These are phyloP conservation scores for Trichoderma sp. DNA, from an alignment of 2,329 filamentous ascomycete species.

Conservation along the genomic window DNA sequence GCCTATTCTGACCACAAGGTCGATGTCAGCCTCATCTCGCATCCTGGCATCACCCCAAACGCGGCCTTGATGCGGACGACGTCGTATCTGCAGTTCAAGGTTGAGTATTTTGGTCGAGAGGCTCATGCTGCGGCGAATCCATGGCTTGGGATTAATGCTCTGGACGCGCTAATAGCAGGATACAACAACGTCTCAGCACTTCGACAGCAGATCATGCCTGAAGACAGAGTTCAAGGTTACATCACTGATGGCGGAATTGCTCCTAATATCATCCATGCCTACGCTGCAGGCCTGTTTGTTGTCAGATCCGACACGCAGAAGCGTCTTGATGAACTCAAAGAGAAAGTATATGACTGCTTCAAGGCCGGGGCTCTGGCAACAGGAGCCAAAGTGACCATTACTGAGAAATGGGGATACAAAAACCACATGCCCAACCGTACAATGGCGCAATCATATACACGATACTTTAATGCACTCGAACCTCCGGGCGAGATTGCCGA, in stretches of 20 bases:
- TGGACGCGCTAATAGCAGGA: slow-evolving; percentile 54
- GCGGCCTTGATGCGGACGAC: slow-evolving; percentile 52
- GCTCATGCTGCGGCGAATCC: slow-evolving; percentile 58
- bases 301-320: slow-evolving; percentile 46
- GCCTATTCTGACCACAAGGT: slow-evolving; percentile 34
- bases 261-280: slow-evolving; percentile 57
- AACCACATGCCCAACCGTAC: slow-evolving; percentile 57
- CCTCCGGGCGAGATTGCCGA: slow-evolving; percentile 37
- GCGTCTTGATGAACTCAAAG: slow-evolving; percentile 41
- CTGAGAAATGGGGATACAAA: slow-evolving; percentile 46
- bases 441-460: slow-evolving; percentile 48
- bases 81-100: slow-evolving; percentile 51
- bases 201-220: slow-evolving; percentile 56
- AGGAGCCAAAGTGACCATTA: slow-evolving; percentile 48
- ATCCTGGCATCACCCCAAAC: slow-evolving; percentile 41
- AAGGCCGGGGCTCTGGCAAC: slow-evolving; percentile 41
- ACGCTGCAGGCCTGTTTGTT: slow-evolving; percentile 46
- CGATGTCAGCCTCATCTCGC: slow-evolving; percentile 29
- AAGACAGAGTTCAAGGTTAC: slow-evolving; percentile 51
- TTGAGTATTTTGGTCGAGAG: slow-evolving; percentile 53
- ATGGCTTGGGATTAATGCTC: slow-evolving; percentile 59
- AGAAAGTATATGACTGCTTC: slow-evolving; percentile 45
- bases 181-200: slow-evolving; percentile 52
- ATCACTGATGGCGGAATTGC: slow-evolving; percentile 54
- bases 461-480: slow-evolving; percentile 45